Conservation (phyloP, 2,329 filamentous ascomycete species). For the Epichloe amarillans region DNA sequence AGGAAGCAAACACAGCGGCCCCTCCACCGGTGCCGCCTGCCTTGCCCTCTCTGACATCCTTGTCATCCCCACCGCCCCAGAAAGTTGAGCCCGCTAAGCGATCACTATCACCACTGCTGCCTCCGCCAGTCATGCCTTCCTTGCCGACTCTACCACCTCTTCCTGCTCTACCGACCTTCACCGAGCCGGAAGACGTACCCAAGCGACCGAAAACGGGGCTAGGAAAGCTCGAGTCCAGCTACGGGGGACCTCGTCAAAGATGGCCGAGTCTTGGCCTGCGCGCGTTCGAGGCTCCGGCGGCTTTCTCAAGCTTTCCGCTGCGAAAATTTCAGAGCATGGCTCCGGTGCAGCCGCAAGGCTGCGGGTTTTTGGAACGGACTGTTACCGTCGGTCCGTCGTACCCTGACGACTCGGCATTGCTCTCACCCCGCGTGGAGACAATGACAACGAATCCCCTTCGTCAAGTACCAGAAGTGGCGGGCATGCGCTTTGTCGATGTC, state of each 20-base stretch:
- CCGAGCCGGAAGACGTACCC: slow-evolving; percentile 6
- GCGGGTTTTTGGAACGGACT: slow-evolving; percentile 19
- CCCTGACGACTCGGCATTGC: slow-evolving; percentile 39
- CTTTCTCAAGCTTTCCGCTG: slow-evolving; percentile 3
- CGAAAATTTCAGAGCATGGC: slow-evolving; percentile 4
- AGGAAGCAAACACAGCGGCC: slow-evolving; percentile 10
- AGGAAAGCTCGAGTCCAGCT: slow-evolving; percentile 6
- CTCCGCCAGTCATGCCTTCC: not conserved
- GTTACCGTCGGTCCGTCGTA: slow-evolving; percentile 21
- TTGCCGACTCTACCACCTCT: not conserved
- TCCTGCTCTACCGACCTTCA: slow-evolving; percentile 3
- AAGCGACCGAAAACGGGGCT: slow-evolving; percentile 24
- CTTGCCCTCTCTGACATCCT: not conserved
- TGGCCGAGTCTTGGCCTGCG: slow-evolving; percentile 23
- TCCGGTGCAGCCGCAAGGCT: slow-evolving; percentile 6
- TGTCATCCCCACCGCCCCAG: not conserved
- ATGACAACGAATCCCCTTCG: slow-evolving; percentile 59
- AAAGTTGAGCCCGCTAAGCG: not conserved
- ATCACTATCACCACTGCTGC: not conserved
- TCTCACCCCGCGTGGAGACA: slow-evolving; percentile 59
- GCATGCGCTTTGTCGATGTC: slow-evolving; percentile 39
- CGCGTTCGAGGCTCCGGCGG: slow-evolving; percentile 11
- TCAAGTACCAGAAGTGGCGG: slow-evolving; percentile 27
- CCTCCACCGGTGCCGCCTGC: not conserved
- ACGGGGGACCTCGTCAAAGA: slow-evolving; percentile 8